phyloP scores from a whole-genome alignment of 2,329 filamentous ascomycete species.

The Neocatenulostroma microsporum region DNA sequence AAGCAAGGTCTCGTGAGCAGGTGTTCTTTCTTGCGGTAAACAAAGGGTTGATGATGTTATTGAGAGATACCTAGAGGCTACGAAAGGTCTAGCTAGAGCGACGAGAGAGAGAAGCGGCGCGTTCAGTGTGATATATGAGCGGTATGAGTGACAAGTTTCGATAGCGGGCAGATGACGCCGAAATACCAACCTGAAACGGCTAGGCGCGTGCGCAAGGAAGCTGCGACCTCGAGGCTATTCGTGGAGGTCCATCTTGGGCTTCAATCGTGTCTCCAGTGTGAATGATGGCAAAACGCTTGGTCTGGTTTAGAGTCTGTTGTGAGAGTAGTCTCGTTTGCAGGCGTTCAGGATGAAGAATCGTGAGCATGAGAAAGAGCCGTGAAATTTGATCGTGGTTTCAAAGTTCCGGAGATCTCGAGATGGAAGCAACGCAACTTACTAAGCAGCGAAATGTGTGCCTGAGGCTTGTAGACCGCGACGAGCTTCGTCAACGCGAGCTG shows the following conservation, averaged over 20 bases:
- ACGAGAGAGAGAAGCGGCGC: constrained; percentile 7
- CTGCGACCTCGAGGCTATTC: constrained; percentile 5
- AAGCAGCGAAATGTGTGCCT: too few relatives aligned
- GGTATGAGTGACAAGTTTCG: constrained; percentile 6
- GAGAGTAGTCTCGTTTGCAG: too few relatives aligned
- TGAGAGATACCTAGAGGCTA: constrained; percentile 12
- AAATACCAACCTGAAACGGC: constrained; percentile 5
- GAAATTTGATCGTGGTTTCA: too few relatives aligned
- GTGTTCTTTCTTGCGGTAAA: constrained; percentile 12
- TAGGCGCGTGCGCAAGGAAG: constrained; percentile 3
- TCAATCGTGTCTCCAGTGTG: too few relatives aligned
- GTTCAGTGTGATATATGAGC: constrained; percentile 9
- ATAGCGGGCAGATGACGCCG: constrained; percentile 11
- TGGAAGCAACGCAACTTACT: too few relatives aligned
- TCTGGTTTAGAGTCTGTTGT: too few relatives aligned
- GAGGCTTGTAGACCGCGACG: too few relatives aligned
- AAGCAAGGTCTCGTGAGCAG: constrained; percentile 11
- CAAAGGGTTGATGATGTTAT: constrained; percentile 4
- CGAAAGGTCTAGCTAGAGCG: constrained; percentile 20
- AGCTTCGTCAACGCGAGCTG: too few relatives aligned
- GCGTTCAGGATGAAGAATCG: too few relatives aligned
- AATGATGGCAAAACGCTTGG: constrained; percentile 4
- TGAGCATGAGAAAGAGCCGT: too few relatives aligned
- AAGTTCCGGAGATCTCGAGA: too few relatives aligned
- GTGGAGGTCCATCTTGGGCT: constrained; percentile 4